Evolutionary conservation across 441 rosid species (phyloP).

Genomic region (Metrosideros polymorpha): DNA sequence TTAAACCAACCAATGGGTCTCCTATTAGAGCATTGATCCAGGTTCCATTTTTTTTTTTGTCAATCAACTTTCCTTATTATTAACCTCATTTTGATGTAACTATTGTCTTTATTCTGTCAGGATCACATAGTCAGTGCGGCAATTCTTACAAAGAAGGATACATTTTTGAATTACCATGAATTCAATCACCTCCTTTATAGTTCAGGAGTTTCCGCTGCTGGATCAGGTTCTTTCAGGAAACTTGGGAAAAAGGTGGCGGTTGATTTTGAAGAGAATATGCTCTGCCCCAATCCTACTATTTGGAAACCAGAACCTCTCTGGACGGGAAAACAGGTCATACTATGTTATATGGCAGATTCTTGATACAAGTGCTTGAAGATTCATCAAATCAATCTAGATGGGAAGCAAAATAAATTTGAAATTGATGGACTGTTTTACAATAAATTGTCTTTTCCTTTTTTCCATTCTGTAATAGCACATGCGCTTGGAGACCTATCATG

Average conservation of each 20-base stretch:
- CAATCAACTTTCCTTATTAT: not conserved
- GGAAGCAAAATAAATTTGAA: not conserved
- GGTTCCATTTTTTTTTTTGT: conserved; percentile 30
- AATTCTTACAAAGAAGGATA: conserved; percentile 86
- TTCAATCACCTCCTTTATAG: conserved; percentile 78
- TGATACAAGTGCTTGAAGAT: not conserved
- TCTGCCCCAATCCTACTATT: conserved; percentile 51
- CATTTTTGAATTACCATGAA: conserved; percentile 66
- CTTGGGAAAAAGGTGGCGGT: conserved; percentile 63
- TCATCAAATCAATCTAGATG: not conserved
- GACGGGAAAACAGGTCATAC: conserved; percentile 95
- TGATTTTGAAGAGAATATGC: conserved; percentile 41
- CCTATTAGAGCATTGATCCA: conserved; percentile 94
- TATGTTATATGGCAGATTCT: not conserved
- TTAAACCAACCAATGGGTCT: conserved; percentile 90
- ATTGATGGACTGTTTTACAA: not conserved
- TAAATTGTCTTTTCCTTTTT: not conserved
- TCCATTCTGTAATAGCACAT: not conserved
- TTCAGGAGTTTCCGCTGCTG: conserved; percentile 63
- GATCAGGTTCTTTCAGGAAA: conserved; percentile 34
- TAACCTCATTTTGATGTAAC: not conserved
- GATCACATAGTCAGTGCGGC: conserved; percentile 92
- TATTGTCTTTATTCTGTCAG: conserved; percentile 31
- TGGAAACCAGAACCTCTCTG: conserved; percentile 90
- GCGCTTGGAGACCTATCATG: not conserved